phyloP scores from a whole-genome alignment of 805 yeast genomes.

The Wickerhamiella allomyrinae region DNA sequence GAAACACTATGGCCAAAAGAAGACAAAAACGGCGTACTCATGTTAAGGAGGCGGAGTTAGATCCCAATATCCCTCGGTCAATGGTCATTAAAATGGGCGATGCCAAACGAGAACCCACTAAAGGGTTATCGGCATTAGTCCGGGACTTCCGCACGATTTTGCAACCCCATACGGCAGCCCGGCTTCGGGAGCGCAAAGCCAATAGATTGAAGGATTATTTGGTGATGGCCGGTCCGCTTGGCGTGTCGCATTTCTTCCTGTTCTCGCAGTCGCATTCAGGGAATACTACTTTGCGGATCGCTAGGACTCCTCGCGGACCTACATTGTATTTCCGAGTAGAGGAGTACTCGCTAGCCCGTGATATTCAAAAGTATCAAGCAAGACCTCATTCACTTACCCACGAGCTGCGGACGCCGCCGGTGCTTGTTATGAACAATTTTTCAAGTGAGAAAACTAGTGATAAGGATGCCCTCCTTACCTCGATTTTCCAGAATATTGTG shows the following conservation, averaged over 20 bases:
- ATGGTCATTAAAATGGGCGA: conserved; percentile 86
- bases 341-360: conserved; percentile 69
- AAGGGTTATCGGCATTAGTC: conserved; percentile 71
- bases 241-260: conserved; percentile 75
- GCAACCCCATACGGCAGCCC: conserved; percentile 95
- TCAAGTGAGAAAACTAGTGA: conserved; percentile 44
- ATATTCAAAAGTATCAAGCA: conserved; percentile 52
- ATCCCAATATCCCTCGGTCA: conserved; percentile 63
- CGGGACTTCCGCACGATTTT: conserved; percentile 75
- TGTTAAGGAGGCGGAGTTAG: conserved; percentile 47
- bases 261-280: conserved; percentile 69
- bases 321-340: conserved; percentile 69
- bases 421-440: conserved; percentile 88
- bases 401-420: conserved; percentile 60
- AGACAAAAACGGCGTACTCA: conserved; percentile 79
- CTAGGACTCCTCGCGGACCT: conserved; percentile 89
- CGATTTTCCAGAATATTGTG: conserved; percentile 88
- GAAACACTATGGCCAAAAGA: conserved; percentile 17
- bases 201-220: conserved; percentile 82
- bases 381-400: conserved; percentile 66
- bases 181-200: conserved; percentile 68
- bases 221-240: conserved; percentile 98
- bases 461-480: conserved; percentile 68
- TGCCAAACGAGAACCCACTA: conserved; percentile 47
- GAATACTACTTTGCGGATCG: conserved; percentile 65